Percentiles rank a stretch among this genome's conserved stretches.
Conservation (phyloP, 768 basidiomycete genomes). For the Cystobasidium onofrii region DNA sequence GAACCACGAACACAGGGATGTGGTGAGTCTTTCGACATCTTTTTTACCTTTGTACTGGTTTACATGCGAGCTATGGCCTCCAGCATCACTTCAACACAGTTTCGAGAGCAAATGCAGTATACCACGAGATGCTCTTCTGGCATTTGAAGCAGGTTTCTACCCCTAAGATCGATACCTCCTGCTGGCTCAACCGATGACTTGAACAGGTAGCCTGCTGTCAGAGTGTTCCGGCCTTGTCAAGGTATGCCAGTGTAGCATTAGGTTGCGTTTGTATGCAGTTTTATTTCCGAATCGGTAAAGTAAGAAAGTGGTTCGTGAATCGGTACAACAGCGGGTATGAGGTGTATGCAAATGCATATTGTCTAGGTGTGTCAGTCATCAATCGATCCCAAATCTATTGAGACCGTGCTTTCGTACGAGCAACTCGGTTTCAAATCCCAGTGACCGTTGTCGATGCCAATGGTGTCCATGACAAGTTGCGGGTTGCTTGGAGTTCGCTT, state of each 20-base stretch:
- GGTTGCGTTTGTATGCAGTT: too few relatives aligned
- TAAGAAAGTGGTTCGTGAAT: too few relatives aligned
- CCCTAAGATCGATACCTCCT: not conserved
- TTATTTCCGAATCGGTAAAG: too few relatives aligned
- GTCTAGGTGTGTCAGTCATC: not conserved
- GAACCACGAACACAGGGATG: conserved; percentile 1
- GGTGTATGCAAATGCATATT: not conserved
- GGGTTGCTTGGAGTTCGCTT: not conserved
- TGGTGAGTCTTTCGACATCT: too few relatives aligned
- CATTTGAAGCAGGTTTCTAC: not conserved
- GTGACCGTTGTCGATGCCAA: not conserved
- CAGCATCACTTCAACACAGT: not conserved
- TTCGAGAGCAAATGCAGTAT: not conserved
- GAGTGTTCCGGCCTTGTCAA: too few relatives aligned
- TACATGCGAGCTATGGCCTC: not conserved
- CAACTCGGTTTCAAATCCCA: not conserved
- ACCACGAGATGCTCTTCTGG: conserved; percentile 5
- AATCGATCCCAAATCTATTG: not conserved
- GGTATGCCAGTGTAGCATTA: too few relatives aligned
- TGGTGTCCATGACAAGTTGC: not conserved
- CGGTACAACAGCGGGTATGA: too few relatives aligned
- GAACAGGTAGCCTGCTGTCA: too few relatives aligned
- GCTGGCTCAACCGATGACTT: conserved; percentile 8
- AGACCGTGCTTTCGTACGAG: not conserved
- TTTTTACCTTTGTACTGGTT: too few relatives aligned